Percentiles rank a stretch among this genome's conserved stretches.
These are phyloP conservation scores for Scheffersomyces segobiensis DNA, from an alignment of 1,139 yeast genomes.

Conservation along the genomic window DNA sequence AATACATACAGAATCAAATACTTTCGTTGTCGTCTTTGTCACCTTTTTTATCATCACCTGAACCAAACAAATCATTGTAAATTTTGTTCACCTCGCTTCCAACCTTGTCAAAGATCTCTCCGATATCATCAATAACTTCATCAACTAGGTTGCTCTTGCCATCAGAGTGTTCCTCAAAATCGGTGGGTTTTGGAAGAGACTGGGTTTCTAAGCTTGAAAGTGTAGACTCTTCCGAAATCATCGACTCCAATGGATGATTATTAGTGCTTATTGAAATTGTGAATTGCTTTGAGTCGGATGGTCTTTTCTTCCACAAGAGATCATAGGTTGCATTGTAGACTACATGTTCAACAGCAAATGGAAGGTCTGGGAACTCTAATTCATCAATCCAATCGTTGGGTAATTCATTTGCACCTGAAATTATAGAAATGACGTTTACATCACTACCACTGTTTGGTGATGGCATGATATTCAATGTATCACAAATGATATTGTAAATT, in stretches of 20 bases:
- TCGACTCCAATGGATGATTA: slow-evolving; percentile 26
- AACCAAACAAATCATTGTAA: slow-evolving; percentile 1
- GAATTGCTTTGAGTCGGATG: slow-evolving; percentile 5
- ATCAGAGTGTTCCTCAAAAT: slow-evolving; percentile 18
- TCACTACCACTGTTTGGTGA: slow-evolving; percentile 61
- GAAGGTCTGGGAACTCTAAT: slow-evolving; percentile 57
- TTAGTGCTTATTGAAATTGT: slow-evolving; percentile 20
- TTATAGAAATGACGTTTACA: slow-evolving; percentile 13
- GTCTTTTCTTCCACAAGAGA: slow-evolving; percentile 33
- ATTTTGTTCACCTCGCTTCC: slow-evolving; percentile 8
- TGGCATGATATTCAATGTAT: slow-evolving; percentile 58
- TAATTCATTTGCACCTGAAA: slow-evolving; percentile 32
- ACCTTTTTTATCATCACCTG: slow-evolving; percentile 18
- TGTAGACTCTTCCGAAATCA: slow-evolving; percentile 27
- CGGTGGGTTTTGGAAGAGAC: slow-evolving; percentile 38
- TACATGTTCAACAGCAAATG: slow-evolving; percentile 47
- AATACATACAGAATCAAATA: background rate
- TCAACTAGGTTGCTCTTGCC: slow-evolving; percentile 18
- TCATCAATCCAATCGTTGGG: slow-evolving; percentile 57
- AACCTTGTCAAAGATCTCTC: slow-evolving; percentile 28
- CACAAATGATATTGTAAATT: slow-evolving; percentile 74
- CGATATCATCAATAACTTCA: slow-evolving; percentile 31
- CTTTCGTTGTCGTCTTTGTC: slow-evolving; percentile 40
- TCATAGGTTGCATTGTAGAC: slow-evolving; percentile 58
- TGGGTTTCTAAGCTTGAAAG: slow-evolving; percentile 20